Evolutionary conservation across 257 asterid species (phyloP).

Genomic region (Plectranthus barbatus): DNA sequence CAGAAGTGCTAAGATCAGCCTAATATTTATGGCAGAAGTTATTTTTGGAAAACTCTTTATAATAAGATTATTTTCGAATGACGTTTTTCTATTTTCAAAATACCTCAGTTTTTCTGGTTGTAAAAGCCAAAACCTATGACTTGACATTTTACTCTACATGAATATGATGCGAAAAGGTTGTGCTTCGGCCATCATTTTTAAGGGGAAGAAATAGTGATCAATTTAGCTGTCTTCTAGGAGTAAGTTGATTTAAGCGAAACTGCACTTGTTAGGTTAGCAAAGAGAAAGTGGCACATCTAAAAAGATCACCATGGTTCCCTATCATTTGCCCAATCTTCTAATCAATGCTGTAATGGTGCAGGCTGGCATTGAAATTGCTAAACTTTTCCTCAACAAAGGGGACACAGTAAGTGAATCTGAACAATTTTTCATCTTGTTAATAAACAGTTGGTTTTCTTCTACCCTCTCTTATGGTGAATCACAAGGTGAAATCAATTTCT

Average conservation of each 20-base stretch:
- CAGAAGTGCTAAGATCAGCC: background rate
- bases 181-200: background rate
- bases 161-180: background rate
- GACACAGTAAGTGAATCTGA: constrained; percentile 55
- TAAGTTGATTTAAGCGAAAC: background rate
- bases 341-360: constrained; percentile 33
- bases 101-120: background rate
- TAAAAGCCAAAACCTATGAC: background rate
- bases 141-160: background rate
- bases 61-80: background rate
- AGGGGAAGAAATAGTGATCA: background rate
- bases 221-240: background rate
- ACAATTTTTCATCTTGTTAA: constrained; percentile 5
- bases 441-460: background rate
- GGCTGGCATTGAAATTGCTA: constrained; percentile 98
- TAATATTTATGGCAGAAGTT: background rate
- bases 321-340: constrained; percentile 6
- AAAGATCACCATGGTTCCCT: background rate
- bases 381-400: constrained; percentile 82
- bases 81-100: background rate
- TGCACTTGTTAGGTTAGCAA: background rate
- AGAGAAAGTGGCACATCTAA: background rate
- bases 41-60: background rate
- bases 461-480: background rate
- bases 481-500: background rate